These are phyloP conservation scores for Parsonsia alboflavescens DNA, from an alignment of 257 asterid species.

Conservation along the genomic window DNA sequence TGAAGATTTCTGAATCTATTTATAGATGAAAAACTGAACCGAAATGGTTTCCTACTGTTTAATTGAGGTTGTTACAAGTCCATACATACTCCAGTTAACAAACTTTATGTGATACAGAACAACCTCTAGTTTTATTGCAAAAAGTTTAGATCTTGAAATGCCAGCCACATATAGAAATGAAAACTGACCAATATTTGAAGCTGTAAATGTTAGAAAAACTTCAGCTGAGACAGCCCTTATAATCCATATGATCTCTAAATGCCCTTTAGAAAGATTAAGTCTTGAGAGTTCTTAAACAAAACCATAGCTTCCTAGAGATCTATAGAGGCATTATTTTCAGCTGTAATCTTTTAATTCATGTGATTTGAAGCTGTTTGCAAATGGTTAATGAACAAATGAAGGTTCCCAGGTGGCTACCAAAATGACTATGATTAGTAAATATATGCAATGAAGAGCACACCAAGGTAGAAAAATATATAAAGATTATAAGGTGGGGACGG, in stretches of 20 bases:
- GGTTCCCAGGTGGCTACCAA: not conserved
- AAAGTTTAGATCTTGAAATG: not conserved
- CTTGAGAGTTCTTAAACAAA: too few species aligned
- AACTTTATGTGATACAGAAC: constrained; percentile 1
- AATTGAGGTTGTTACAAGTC: constrained; percentile 9
- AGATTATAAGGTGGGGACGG: not conserved
- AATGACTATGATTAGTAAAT: too few species aligned
- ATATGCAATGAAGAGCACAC: not conserved
- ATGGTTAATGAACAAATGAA: too few species aligned
- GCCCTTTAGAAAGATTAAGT: too few species aligned
- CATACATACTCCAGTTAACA: not conserved
- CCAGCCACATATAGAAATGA: not conserved
- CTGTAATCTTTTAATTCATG: too few species aligned
- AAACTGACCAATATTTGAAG: not conserved
- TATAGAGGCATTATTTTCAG: too few species aligned
- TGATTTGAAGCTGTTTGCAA: too few species aligned
- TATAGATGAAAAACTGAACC: constrained; percentile 17
- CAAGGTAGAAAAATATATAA: not conserved
- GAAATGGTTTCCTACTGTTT: not conserved
- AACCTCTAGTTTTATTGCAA: constrained; percentile 11
- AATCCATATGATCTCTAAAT: too few species aligned
- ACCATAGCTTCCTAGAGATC: too few species aligned
- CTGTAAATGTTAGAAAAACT: not conserved
- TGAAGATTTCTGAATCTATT: constrained; percentile 13
- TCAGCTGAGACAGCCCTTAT: not conserved